Base-by-base conservation (phyloP, 2,329 filamentous ascomycete species). In the Penicillium frequentans region DNA sequence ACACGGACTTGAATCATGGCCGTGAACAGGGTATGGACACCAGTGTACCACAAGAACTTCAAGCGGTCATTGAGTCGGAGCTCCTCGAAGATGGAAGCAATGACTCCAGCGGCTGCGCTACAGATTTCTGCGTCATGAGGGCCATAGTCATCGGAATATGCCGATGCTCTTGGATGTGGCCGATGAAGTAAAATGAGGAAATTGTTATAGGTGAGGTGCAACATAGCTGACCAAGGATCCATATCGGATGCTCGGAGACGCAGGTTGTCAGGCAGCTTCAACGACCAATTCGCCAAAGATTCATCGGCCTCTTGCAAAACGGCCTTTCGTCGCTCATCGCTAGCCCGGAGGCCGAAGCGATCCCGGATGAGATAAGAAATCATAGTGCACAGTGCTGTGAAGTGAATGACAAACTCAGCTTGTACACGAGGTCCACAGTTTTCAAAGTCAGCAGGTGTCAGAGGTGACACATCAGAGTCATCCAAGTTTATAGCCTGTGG, bases 401-500 rank as follows among this genome's bases (percentile, higher is more conserved):
- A 80, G 31, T 82, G 75, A 24, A 81, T 79, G 19, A 77, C 76
- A 56, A 74, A 79, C 24, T 79, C 76, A 11, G 71, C 62, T 62
- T 77, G 74, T 21, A 82, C 80, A 14, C 73, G 70, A 9, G 70
- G 56, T 3, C 79, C 77, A 56, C 77, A 79, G 13, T 77, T 79
- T 59, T 80, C 73, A 52, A 83, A 82, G 66, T 83, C 76, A 3
- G 72, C 72, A 11, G 66, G 65, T 5, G 73, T 74, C 31, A 83
- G 72, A 21, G 74, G 72, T 14, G 75, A 75, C 2, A 81, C 78
- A 64, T 84, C 81, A 13, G 76, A 81, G 54, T 84, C 81, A 46
- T 83, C 79, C 9, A 82, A 67, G 54, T 81, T 78, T 56, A 84
- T 79, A 21, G 79, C 77, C 63, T 81, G 78, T 19, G 82, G 82